Base-by-base conservation (phyloP, 441 rosid genomes). In the Gossypium schwendimanii region DNA sequence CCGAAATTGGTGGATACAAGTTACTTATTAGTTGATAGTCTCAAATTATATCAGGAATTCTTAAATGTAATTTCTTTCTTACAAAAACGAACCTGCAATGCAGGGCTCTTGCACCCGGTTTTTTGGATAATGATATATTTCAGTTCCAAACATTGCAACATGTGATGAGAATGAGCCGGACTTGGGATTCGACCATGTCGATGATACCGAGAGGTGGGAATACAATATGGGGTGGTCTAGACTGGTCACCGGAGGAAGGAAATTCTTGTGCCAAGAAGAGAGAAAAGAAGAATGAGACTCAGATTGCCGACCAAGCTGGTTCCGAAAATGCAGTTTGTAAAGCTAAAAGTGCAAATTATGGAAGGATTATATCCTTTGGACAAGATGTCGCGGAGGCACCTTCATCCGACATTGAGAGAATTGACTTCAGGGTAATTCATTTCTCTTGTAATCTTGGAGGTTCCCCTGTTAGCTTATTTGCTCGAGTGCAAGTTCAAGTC, bases 181-280 rank as follows among this genome's bases (percentile, higher is more conserved):
- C 94, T 6, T 95, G 98, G 98, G 99, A 95, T 85, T 90, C 98
- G 58, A 93, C 97, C 49, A 91, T 91, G 97, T 93, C 98, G 26
- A 90, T 95, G 97, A 68, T 95, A 81, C 97, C 97, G 14, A 93
- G 80, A 85, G 99, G 99, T 36, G 99, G 98, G 67, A 93, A 89
- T 68, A 90, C 91, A 20, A 87, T 95, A 61, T 95, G 99, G 99
- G 99, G 99, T 63, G 89, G 83, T 81, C 85, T 91, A 75, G 96
- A 93, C 61, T 88, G 95, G 97, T 85, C 99, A 3, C 99, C 98
- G 1, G 99, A 95, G 83, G 88, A 89, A 73, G 86, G 79, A 70
- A 82, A 81, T 78, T 17, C 54, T 54, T 86, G 89, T 61, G 49
- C 73, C 47, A 85, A 66, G 66, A 84, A 73, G 70, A 76, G 80